Conservation (phyloP, 2,329 filamentous ascomycete species). For the Cladorrhinum sp. region DNA sequence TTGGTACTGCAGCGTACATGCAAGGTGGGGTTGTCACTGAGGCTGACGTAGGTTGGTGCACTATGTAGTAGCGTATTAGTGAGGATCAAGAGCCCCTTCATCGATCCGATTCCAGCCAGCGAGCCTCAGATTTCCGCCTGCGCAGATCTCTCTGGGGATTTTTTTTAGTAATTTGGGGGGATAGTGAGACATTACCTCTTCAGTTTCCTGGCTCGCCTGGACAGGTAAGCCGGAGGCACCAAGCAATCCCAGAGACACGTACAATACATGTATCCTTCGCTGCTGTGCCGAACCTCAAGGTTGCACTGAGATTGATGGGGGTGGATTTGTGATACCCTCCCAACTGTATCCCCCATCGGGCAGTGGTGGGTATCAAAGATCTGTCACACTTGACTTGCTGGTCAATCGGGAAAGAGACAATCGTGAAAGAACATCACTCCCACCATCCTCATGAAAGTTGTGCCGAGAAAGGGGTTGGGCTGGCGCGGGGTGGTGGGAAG, state of each 20-base stretch:
- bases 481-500: not conserved
- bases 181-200: too few species aligned
- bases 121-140: not conserved
- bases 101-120: not conserved
- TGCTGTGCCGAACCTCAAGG: not conserved
- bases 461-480: constrained; percentile 6
- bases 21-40: not conserved
- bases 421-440: not conserved
- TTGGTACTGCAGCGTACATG: not conserved
- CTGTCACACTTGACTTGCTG: constrained; percentile 13
- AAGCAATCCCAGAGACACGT: not conserved
- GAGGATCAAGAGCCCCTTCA: not conserved
- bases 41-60: constrained; percentile 1
- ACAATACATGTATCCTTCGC: too few species aligned
- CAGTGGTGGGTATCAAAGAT: constrained; percentile 15
- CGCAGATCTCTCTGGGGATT: not conserved
- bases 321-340: constrained; percentile 11
- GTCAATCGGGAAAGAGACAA: not conserved
- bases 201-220: too few species aligned
- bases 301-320: constrained; percentile 16
- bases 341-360: constrained; percentile 14
- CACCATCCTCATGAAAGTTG: not conserved
- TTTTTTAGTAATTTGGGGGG: too few species aligned
- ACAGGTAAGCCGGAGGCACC: not conserved
- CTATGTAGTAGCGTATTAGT: not conserved